Base-by-base conservation (phyloP, 2,329 filamentous ascomycete species). In the Colletotrichum sp. region DNA sequence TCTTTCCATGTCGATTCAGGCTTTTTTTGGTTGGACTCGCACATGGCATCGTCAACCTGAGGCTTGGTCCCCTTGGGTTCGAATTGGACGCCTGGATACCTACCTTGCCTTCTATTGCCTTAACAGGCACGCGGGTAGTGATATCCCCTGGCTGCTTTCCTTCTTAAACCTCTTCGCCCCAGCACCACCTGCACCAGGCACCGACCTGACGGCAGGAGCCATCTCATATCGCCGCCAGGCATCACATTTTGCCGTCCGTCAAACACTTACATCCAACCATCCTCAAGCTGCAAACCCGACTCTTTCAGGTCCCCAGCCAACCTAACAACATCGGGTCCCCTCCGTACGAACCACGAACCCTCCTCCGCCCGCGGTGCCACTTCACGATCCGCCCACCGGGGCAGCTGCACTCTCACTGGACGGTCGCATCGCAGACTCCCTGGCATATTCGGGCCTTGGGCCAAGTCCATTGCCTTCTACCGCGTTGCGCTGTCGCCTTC, bases 401-500 rank as follows among this genome's bases (percentile, higher is more conserved):
- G 44, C 21, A 44, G 39, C 63, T 52, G 63, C 32, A 21, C n/a
- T 68, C 30, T 73, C 63, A 76, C 73, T 76, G 73, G 73, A 63
- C 69, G 32, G 18, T 26, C 63, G 55, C 70, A 72, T 72, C 62
- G 44, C 69, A 26, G 64, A 21, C 70, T 76, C 55, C 73, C 73
- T 73, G 73, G 55, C 57, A 64, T 68, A 68, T 63, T 72, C 32
- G 55, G 72, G 52, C 69, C 72, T 75, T 75, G 52, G 60, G 39
- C 63, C 55, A 72, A 52, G 52, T 66, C 60, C 34, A 72, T 72
- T 30, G 21, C 63, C 62, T 49, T 60, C 55, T 28, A 52, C n/a
- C 69, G 52, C 36, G 63, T 36, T 63, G 55, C 68, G 68, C 62
- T 67, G 62, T 72, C 65, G 65, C 65, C 65, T 49, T 60, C 30